Evolutionary conservation across 1,284 basidiomycete species (phyloP), one percentile per base, ranked within the genome.

Genomic region (Malassezia yamatoensis): DNA sequence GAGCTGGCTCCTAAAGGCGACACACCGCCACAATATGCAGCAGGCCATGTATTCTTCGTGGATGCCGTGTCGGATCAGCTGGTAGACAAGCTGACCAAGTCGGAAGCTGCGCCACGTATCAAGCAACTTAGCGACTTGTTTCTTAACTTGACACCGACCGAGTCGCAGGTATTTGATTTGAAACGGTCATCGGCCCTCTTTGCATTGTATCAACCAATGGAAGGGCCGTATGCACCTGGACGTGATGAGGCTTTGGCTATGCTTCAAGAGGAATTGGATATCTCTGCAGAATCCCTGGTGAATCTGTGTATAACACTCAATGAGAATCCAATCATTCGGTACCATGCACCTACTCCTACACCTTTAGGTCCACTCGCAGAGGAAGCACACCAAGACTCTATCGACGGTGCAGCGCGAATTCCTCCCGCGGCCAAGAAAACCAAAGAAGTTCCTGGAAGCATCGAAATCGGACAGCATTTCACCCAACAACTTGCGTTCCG

Each of bases 271-370:
- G 72, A 72, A 49, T 60, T 74, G 3, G 65, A 72, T 21, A 62
- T 65, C 38, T 52, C 65, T 9, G 64, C 70, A 2, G 67, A 72
- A 42, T 61, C 64, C 9, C 63, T 74, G 21, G 54, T 73, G 38
- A 96, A 96, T 71, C 78, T 91, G 12, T 90, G 93, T 75, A 85
- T 96, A 21, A 84, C 88, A 0, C 78, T 98, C 48, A 87, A 90
- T 72, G 94, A 99, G 75, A 90, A 86, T 68, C 94, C 94, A 0
- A 85, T 84, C 72, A 87, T 98, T 64, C 86, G 94, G 21, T 98
- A 96, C 77, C 96, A 96, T 76, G 78, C 87, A 52, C 90, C 93
- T 0, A 70, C 66, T 0, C 88, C 94, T 70, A 79, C 81, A 1
- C 89, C 90, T 0, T 80, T 98, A 15, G 93, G 94, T 1, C 84